Conservation (phyloP, 805 yeast species). For the Diddensiella santjacobensis region DNA sequence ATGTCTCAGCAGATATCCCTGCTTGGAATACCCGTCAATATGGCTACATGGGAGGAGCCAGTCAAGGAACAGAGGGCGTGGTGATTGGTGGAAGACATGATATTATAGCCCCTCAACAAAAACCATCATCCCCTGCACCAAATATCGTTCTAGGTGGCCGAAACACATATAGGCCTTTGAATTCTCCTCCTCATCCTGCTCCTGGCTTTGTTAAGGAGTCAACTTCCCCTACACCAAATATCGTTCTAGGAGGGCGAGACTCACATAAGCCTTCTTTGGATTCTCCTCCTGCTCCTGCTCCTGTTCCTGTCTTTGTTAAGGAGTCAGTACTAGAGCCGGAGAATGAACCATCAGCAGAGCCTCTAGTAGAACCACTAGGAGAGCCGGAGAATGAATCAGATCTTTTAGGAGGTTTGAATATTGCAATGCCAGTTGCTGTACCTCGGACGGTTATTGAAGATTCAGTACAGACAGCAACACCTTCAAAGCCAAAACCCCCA, state of each 20-base stretch:
- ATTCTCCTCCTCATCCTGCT: neutral
- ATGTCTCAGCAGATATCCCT: constrained; percentile 45
- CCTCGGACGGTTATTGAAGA: neutral
- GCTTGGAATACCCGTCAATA: constrained; percentile 60
- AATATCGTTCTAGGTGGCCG: too few species aligned
- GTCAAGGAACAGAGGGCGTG: constrained; percentile 38
- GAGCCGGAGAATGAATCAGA: neutral
- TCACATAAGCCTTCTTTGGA: too few species aligned
- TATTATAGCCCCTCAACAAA: constrained; percentile 36
- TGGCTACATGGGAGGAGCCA: constrained; percentile 57
- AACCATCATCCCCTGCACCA: too few species aligned
- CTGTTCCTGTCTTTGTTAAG: too few species aligned
- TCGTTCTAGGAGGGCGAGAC: too few species aligned
- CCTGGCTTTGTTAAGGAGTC: too few species aligned
- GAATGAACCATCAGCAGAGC: neutral
- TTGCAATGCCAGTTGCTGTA: neutral
- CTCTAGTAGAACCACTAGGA: neutral
- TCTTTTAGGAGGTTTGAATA: neutral
- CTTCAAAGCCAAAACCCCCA: constrained; percentile 1
- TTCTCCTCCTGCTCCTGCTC: too few species aligned
- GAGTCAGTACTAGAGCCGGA: too few species aligned
- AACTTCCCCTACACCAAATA: too few species aligned
- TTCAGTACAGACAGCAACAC: neutral
- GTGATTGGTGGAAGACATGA: constrained; percentile 53
- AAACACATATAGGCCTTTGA: neutral